Evolutionary conservation across 768 basidiomycete genomes (phyloP), one percentile per base, ranked within the genome.

Genomic region (Coprinellus aureogranulatus): DNA sequence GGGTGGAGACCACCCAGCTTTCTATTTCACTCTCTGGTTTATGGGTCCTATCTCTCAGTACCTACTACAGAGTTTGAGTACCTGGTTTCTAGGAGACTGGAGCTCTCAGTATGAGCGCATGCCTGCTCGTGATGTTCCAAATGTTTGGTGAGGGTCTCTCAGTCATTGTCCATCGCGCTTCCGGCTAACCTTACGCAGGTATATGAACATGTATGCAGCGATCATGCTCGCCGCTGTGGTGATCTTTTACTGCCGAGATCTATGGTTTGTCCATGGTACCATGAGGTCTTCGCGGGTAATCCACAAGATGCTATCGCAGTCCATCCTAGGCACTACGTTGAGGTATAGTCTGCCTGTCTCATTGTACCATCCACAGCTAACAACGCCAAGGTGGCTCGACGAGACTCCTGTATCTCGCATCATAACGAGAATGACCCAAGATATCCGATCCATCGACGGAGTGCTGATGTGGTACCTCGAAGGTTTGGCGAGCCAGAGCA

Each of bases 371-470:
- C 22, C 31, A 6, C 55, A 8, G 12, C n/a, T 27, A 8, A 3
- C 8, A 23, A 27, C 22, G 8, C 27, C 14, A 12, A 81, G 86
- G 66, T 87, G 73, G 74, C 74, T 81, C 27, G 76, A 77, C 59
- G 70, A 74, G 34, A 81, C 79, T 1, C 77, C 79, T 11, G 68
- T 71, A 1, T 73, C 76, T 26, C 81, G 88, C 3, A 81, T 90
- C 51, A 82, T 88, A 41, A 73, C 85, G 26, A 77, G 87, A 53
- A 84, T 83, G 65, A 89, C 87, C 1, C 82, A 86, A 54, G 88
- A 89, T 65, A 86, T 88, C n/a, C 73, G 81, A 44, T 65, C 71
- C 57, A 76, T 92, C 41, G 90, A 92, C 65, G 66, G 70, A 2
- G 59, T 67, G 0, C 62, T 80, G 16, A 54, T 72, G 1, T 65